Evolutionary conservation across 352 stramenopile genomes (phyloP).

Genomic region (Phytopythium chamaehyphon): DNA sequence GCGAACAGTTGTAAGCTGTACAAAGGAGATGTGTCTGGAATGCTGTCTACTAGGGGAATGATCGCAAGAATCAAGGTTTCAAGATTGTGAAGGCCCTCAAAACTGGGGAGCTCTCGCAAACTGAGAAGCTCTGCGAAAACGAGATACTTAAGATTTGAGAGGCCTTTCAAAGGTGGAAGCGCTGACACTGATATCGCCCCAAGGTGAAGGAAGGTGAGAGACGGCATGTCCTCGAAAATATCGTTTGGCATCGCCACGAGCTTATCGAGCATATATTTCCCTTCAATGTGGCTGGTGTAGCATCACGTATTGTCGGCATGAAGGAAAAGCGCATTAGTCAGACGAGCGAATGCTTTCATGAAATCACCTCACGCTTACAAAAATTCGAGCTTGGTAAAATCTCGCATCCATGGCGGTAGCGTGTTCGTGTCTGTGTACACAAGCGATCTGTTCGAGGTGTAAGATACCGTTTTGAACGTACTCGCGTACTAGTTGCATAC

Average conservation of each 20-base stretch:
- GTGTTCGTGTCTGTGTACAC: constrained; percentile 33
- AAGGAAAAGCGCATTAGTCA: too few species aligned
- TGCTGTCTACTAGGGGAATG: background rate
- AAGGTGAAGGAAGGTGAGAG: constrained; percentile 33
- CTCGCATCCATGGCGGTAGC: constrained; percentile 28
- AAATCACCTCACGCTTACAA: constrained; percentile 17
- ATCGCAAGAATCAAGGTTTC: background rate
- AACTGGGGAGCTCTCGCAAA: too few species aligned
- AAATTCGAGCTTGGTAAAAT: constrained; percentile 28
- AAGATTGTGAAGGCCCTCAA: background rate
- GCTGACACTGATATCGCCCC: background rate
- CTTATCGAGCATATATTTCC: background rate
- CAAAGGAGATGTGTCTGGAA: constrained; percentile 11
- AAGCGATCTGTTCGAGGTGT: constrained; percentile 19
- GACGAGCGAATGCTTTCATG: too few species aligned
- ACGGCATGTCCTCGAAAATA: constrained; percentile 30
- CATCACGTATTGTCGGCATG: too few species aligned
- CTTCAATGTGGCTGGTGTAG: constrained; percentile 12
- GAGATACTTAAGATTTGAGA: background rate
- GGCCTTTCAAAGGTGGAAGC: constrained; percentile 1
- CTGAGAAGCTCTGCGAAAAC: too few species aligned
- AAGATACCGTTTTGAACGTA: too few species aligned
- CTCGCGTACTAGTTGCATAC: background rate
- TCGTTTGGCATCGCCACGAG: constrained; percentile 14
- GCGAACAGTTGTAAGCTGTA: constrained; percentile 1